These are phyloP conservation scores for Fusarium sp. DNA, from an alignment of 2,329 filamentous ascomycete genomes.

Conservation along the genomic window DNA sequence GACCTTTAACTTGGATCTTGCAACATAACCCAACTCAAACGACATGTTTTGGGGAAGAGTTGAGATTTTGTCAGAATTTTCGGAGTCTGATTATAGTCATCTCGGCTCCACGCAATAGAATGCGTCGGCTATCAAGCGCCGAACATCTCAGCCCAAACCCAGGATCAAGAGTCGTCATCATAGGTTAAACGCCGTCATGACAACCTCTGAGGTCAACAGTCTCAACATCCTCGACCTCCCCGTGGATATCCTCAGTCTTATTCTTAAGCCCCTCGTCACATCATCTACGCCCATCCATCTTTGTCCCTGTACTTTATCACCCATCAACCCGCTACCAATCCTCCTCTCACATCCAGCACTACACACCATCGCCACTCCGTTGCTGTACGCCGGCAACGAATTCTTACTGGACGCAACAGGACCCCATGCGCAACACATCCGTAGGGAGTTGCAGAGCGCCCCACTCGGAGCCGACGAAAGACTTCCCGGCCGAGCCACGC, in stretches of 20 bases:
- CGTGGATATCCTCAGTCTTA: slow-evolving; percentile 51
- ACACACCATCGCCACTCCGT: slow-evolving; percentile 50
- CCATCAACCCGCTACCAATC: slow-evolving; percentile 46
- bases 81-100: not conserved
- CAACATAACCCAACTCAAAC: slow-evolving; percentile 2
- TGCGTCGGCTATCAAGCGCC: not conserved
- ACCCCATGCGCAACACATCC: slow-evolving; percentile 47
- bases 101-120: not conserved
- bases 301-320: slow-evolving; percentile 47
- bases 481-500: slow-evolving; percentile 20
- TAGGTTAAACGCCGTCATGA: slow-evolving; percentile 21
- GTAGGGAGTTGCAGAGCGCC: slow-evolving; percentile 40
- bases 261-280: slow-evolving; percentile 49
- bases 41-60: slow-evolving; percentile 8
- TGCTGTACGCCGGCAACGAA: slow-evolving; percentile 51
- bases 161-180: slow-evolving; percentile 9
- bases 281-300: slow-evolving; percentile 43
- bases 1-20: slow-evolving; percentile 2
- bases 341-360: slow-evolving; percentile 52
- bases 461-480: slow-evolving; percentile 34
- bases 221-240: slow-evolving; percentile 53
- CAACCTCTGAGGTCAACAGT: slow-evolving; percentile 13
- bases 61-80: not conserved
- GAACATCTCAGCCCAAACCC: not conserved
- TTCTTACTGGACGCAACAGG: slow-evolving; percentile 50